phyloP scores from a whole-genome alignment of 78 protist species.

The Speleostelium caveatum region DNA sequence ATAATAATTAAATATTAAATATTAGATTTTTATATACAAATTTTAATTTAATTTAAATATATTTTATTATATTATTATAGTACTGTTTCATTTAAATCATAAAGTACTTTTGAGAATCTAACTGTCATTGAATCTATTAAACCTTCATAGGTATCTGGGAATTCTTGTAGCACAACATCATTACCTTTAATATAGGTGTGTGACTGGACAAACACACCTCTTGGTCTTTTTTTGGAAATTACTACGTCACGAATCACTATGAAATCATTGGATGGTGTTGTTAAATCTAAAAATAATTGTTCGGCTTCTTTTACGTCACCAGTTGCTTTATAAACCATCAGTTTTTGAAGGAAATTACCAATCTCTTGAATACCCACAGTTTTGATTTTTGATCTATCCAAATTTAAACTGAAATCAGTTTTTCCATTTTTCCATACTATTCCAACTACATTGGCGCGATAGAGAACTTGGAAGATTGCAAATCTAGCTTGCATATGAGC shows the following conservation, averaged over 20 bases:
- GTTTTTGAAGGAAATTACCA: slow-evolving; percentile 38
- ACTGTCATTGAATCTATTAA: slow-evolving; percentile 40
- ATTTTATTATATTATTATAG: no score
- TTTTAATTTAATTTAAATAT: no score
- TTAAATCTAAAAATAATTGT: slow-evolving; percentile 33
- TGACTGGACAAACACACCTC: slow-evolving; percentile 68
- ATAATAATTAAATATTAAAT: no score
- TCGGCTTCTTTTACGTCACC: slow-evolving; percentile 11
- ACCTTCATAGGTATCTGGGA: slow-evolving; percentile 14
- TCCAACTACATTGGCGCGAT: no score
- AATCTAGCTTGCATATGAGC: slow-evolving; percentile 93
- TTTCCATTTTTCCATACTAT: slow-evolving; percentile 74
- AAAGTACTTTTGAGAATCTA: slow-evolving; percentile 39
- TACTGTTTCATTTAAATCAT: no score
- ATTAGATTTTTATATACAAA: no score
- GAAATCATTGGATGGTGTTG: not conserved
- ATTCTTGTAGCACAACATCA: slow-evolving; percentile 34
- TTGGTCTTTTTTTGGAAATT: slow-evolving; percentile 58
- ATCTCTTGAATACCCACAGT: slow-evolving; percentile 75
- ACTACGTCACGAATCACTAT: slow-evolving; percentile 40
- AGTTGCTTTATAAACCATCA: slow-evolving; percentile 56
- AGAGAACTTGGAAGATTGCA: slow-evolving; percentile 75
- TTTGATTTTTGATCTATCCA: slow-evolving; percentile 82
- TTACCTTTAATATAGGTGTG: slow-evolving; percentile 41
- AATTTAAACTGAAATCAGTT: slow-evolving; percentile 18